Evolutionary conservation across 2,329 filamentous ascomycete genomes (phyloP), one percentile per base, ranked within the genome.

Genomic region (Lasiodiplodia sp.): DNA sequence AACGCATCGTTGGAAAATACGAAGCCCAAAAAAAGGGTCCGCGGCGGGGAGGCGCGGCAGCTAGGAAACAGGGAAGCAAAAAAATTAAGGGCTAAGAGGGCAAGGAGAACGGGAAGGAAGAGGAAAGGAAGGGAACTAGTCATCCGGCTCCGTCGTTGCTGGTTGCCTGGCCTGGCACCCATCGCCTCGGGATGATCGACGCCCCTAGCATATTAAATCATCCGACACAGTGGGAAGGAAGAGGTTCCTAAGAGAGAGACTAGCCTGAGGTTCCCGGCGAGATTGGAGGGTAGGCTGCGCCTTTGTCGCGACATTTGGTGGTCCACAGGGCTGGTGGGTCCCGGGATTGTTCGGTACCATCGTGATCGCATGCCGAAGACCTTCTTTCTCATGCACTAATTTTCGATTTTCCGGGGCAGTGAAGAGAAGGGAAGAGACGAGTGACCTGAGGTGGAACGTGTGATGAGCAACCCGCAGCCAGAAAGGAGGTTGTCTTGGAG

Each of bases 161-260:
- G 51, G 21, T 28, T 53, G 21, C 51, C 51, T 28, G 51, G 21
- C 51, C 51, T 28, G 51, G 21, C 12, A 47, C n/a, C 51, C 51
- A 53, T 53, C 51, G 51, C 25, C 51, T 53, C 51, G 51, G 51
- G 51, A 53, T 47, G 56, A 60, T 60, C 56, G 56, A 47, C 56
- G 38, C 56, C 56, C 56, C 56, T 60, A 60, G 23, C 21, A 60
- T 47, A 44, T 21, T 47, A 47, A 60, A 47, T 47, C 56, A n/a
- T 47, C 38, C 56, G 56, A 28, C 56, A 23, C 56, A 11, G 21
- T 47, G 56, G 56, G 56, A 60, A 44, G 23, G 51, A 31, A 53
- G 21, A 47, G 23, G 16, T 11, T 16, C 10, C 11, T 16, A 23
- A 60, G 44, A 47, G 37, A 25, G 37, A 14, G 44, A 25, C 12